phyloP scores from a whole-genome alignment of 83 land plant species.

The Isoetes engelmannii region DNA sequence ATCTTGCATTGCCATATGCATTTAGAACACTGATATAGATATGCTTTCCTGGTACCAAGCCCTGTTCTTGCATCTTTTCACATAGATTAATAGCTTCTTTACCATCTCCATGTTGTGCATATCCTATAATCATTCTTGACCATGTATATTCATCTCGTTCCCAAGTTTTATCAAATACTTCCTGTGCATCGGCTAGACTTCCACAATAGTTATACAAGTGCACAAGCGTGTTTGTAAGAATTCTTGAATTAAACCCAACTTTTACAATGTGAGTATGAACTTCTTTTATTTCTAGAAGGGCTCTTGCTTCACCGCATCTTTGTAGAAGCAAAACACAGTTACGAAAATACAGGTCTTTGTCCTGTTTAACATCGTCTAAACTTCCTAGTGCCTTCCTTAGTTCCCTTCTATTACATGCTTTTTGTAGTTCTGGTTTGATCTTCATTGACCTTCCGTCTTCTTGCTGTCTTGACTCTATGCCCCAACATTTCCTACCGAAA shows the following conservation, averaged over 20 bases:
- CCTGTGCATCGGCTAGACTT: slow-evolving; percentile 16
- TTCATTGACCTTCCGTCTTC: no score
- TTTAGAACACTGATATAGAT: slow-evolving; percentile 1
- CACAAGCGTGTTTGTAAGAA: slow-evolving; percentile 16
- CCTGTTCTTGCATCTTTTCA: neutral
- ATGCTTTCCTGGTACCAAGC: neutral
- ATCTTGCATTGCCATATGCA: slow-evolving; percentile 8
- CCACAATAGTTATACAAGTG: slow-evolving; percentile 53
- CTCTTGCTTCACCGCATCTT: no score
- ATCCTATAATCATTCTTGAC: slow-evolving; percentile 9
- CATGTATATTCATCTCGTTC: slow-evolving; percentile 5
- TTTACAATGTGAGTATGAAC: slow-evolving; percentile 7
- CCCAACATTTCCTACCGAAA: no score
- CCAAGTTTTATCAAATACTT: slow-evolving; percentile 11
- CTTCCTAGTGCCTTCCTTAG: no score
- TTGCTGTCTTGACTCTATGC: no score
- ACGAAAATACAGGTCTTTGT: no score
- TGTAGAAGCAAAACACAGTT: no score
- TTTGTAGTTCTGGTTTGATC: no score
- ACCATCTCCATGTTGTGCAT: slow-evolving; percentile 12
- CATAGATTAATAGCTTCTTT: slow-evolving; percentile 7
- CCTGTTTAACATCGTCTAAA: no score
- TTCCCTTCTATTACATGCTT: no score
- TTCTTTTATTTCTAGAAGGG: no score
- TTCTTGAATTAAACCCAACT: neutral